These are phyloP conservation scores for Globisporangium spinosum DNA, from an alignment of 352 stramenopile genomes.

Conservation along the genomic window DNA sequence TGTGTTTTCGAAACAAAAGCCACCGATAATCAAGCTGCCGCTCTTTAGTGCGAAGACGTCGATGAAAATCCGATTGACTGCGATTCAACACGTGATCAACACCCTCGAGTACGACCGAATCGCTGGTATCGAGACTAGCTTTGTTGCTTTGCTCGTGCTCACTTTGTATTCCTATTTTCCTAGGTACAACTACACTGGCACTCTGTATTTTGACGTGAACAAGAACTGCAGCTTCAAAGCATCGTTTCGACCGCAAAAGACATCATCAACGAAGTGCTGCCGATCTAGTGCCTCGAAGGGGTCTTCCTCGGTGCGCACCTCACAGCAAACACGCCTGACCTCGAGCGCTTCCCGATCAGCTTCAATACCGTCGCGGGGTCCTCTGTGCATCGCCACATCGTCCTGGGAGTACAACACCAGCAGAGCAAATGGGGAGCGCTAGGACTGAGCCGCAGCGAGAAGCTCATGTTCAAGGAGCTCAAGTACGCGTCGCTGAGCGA, in stretches of 20 bases:
- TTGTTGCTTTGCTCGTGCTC: conserved; percentile 9
- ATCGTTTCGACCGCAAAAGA: conserved; percentile 85
- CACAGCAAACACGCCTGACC: conserved; percentile 56
- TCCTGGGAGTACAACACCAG: conserved; percentile 71
- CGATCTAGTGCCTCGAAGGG: conserved; percentile 87
- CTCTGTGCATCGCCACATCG: conserved; percentile 74
- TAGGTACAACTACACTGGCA: conserved; percentile 88
- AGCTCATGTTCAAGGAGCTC: conserved; percentile 86
- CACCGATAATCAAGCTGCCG: conserved; percentile 58
- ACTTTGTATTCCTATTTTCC: not conserved
- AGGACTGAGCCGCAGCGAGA: conserved; percentile 76
- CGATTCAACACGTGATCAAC: conserved; percentile 66
- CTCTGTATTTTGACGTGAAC: conserved; percentile 80
- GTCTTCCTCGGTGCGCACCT: conserved; percentile 84
- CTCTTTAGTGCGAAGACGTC: conserved; percentile 45
- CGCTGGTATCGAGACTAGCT: not conserved
- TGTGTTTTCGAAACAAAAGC: conserved; percentile 30
- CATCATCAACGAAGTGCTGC: conserved; percentile 76
- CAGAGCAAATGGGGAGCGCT: conserved; percentile 80
- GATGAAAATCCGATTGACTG: conserved; percentile 52
- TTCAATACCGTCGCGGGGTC: conserved; percentile 75
- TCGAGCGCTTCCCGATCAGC: conserved; percentile 82
- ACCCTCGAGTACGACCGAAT: conserved; percentile 44
- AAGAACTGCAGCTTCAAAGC: conserved; percentile 89
- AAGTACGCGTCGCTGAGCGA: conserved; percentile 76